These are phyloP conservation scores for Penicillium decumbens DNA, from an alignment of 2,329 filamentous ascomycete species.

Conservation along the genomic window DNA sequence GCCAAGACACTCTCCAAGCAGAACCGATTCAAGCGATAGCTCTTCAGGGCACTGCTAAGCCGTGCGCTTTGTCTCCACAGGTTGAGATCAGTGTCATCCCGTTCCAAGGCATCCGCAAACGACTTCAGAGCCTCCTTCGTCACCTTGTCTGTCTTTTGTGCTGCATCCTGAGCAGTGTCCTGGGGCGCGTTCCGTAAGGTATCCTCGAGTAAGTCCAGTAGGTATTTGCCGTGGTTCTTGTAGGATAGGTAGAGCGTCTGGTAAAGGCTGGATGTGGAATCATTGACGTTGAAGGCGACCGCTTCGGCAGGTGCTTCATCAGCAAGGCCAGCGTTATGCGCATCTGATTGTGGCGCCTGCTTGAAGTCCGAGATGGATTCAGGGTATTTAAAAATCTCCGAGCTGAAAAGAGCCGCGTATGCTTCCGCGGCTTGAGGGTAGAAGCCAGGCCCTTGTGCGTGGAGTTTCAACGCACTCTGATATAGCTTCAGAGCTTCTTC, in stretches of 20 bases:
- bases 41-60: slow-evolving; percentile 54
- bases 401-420: slow-evolving; percentile 79
- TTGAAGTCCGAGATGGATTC: slow-evolving; percentile 83
- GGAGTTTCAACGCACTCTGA: slow-evolving; percentile 82
- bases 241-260: slow-evolving; percentile 90
- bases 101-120: slow-evolving; percentile 60
- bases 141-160: slow-evolving; percentile 30
- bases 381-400: slow-evolving; percentile 88
- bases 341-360: slow-evolving; percentile 55
- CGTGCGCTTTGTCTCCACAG: slow-evolving; percentile 59
- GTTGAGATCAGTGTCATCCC: slow-evolving; percentile 61
- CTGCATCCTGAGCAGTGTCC: slow-evolving; percentile 14
- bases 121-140: slow-evolving; percentile 46
- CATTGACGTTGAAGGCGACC: slow-evolving; percentile 57
- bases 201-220: slow-evolving; percentile 67
- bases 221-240: slow-evolving; percentile 92
- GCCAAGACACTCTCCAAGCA: slow-evolving; percentile 62
- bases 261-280: slow-evolving; percentile 71
- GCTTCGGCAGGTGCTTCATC: slow-evolving; percentile 24
- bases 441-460: slow-evolving; percentile 74
- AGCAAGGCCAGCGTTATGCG: slow-evolving; percentile 18
- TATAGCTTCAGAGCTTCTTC: slow-evolving; percentile 96
- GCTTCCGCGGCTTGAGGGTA: slow-evolving; percentile 73
- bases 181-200: slow-evolving; percentile 32
- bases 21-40: slow-evolving; percentile 56